Percentiles rank a stretch among this genome's conserved stretches.
Conservation (phyloP, 108 stramenopile genomes). For the Stephanodiscus triporus region DNA sequence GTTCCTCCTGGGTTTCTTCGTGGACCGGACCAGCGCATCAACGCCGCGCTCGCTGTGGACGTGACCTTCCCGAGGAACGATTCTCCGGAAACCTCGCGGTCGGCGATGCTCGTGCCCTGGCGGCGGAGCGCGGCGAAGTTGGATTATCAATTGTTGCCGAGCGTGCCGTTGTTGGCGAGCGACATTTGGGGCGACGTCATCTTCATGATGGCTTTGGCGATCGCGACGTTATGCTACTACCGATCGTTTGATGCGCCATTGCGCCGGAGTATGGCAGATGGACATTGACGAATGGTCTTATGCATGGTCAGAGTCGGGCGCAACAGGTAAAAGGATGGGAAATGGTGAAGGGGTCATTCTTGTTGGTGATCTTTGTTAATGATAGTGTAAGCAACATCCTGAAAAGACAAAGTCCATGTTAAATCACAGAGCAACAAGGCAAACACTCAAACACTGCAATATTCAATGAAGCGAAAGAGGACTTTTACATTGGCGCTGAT, state of each 20-base stretch:
- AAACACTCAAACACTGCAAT: too few relatives aligned
- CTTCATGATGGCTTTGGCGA: conserved; percentile 48
- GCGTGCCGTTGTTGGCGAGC: conserved; percentile 42
- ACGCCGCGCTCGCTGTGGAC: conserved; percentile 68
- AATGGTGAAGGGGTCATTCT: too few relatives aligned
- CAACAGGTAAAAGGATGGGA: too few relatives aligned
- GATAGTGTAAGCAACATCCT: too few relatives aligned
- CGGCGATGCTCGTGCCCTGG: conserved; percentile 60
- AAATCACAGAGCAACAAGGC: too few relatives aligned
- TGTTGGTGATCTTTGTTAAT: too few relatives aligned
- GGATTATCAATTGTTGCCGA: conserved; percentile 51
- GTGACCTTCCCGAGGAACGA: conserved; percentile 67
- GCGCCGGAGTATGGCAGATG: conserved; percentile 53
- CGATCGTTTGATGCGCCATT: conserved; percentile 55
- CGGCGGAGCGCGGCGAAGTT: conserved; percentile 48
- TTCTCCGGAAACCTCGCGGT: conserved; percentile 59
- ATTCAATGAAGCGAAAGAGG: too few relatives aligned
- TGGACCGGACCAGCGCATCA: conserved; percentile 65
- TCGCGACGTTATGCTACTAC: conserved; percentile 50
- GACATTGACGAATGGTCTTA: too few relatives aligned
- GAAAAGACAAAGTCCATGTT: too few relatives aligned
- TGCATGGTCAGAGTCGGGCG: too few relatives aligned
- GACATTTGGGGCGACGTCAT: conserved; percentile 61
- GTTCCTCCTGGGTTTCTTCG: conserved; percentile 50
- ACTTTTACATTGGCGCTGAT: too few relatives aligned